Base-by-base conservation (phyloP, 257 asterid genomes). In the Lithospermum erythrorhizon region DNA sequence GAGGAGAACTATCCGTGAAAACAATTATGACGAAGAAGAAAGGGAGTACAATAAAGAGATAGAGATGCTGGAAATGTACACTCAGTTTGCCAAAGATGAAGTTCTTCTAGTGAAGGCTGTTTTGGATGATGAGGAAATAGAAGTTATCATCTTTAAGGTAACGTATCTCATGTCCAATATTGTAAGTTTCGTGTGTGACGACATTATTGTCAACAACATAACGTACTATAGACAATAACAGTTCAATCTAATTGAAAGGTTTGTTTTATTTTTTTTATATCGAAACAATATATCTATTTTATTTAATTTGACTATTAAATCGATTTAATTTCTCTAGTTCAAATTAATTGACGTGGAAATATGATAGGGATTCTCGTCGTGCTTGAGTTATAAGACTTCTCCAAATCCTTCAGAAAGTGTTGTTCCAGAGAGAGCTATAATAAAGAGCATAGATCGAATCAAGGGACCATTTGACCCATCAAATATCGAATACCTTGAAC, bases 401-500 rank as follows among this genome's bases (percentile, higher is more conserved):
- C 62, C 95, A 32, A 83, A 89, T 73, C 94, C 90, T 30, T 73
- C 94, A 47, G 75, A 68, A 72, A 89, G 96, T 68, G 82, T 89
- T 47, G 68, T 89, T 57, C 96, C 96, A 2, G 71, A 80, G 47
- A 83, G 65, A 68, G 93, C 96, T 25, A 62, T 70, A 54, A 79
- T 89, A 37, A 72, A 62, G 64, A 79, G 68, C 73, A 74, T 86
- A 51, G 90, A 89, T 65, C 74, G 84, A 72, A 79, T 81, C 11
- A 77, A 59, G 71, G 95, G 94, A 23, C 94, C 95, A 10, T 77
- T 88, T 59, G 75, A 86, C 70, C 96, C 96, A 19, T 74, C 90
- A 3, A 66, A 80, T 67, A 61, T 82, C 67, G 79, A 76, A 17
- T 83, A 77, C 73, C 74, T 83, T 53, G 83, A 88, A 65, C 79